A percentile compares a stretch with the other conserved stretches of the same genome.
These are phyloP conservation scores for Sporothrix brunneoviolacea DNA, from an alignment of 2,329 filamentous ascomycete genomes.

Conservation along the genomic window DNA sequence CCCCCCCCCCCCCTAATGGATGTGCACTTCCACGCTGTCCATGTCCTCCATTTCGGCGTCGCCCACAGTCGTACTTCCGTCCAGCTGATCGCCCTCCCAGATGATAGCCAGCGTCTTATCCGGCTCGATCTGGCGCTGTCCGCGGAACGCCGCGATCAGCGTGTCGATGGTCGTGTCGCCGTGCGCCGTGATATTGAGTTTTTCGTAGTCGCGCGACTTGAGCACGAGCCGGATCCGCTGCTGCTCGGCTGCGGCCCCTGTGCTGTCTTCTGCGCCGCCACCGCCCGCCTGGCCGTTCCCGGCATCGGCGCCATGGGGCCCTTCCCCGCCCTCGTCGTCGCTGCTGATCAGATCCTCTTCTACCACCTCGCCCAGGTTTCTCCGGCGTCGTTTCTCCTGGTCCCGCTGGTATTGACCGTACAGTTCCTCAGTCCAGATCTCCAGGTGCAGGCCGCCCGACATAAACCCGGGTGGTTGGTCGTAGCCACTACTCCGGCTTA, in stretches of 20 bases:
- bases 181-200: conserved; percentile 45
- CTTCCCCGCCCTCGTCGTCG: conserved; percentile 26
- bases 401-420: conserved; percentile 44
- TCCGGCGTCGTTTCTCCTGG: conserved; percentile 40
- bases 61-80: conserved; percentile 51
- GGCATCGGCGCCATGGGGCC: conserved; percentile 8
- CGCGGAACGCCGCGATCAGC: conserved; percentile 56
- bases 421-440: conserved; percentile 66
- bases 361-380: conserved; percentile 34
- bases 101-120: conserved; percentile 53
- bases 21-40: conserved; percentile 68
- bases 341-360: conserved; percentile 4
- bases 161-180: conserved; percentile 53
- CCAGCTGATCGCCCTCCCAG: conserved; percentile 70
- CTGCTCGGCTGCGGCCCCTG: conserved; percentile 16
- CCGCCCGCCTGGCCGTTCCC: conserved; percentile 18
- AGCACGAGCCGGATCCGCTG: conserved; percentile 42
- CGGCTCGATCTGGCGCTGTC: conserved; percentile 42
- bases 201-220: conserved; percentile 44
- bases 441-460: conserved; percentile 59
- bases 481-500: conserved; percentile 19
- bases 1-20: conserved; percentile 37
- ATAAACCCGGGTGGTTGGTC: conserved; percentile 31
- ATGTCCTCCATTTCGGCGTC: conserved; percentile 68
- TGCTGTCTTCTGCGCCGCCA: too few species aligned